Conservation (phyloP, 306 rosid genomes). For the Potentilla sterilis region DNA sequence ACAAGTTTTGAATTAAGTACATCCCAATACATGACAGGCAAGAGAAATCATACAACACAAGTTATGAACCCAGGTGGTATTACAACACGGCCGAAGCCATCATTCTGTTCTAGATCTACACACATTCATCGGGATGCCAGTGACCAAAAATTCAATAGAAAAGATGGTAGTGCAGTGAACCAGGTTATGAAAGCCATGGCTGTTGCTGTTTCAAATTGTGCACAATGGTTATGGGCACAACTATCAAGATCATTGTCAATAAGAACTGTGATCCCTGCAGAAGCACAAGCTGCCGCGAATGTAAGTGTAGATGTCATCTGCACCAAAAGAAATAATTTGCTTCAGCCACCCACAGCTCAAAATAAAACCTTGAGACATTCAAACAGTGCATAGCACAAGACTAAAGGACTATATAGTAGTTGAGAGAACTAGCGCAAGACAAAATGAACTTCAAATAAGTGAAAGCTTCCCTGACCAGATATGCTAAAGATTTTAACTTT, state of each 20-base stretch:
- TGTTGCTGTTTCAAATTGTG: conserved; percentile 77
- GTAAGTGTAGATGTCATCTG: conserved; percentile 81
- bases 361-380: background rate
- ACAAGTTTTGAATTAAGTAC: conserved; percentile 15
- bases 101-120: conserved; percentile 6
- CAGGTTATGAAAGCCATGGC: conserved; percentile 89
- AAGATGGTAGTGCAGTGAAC: conserved; percentile 76
- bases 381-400: background rate
- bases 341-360: conserved; percentile 10
- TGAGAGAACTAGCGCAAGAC: too few relatives aligned
- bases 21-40: conserved; percentile 9
- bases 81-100: conserved; percentile 4
- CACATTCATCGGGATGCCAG: conserved; percentile 53
- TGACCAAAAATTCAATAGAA: conserved; percentile 80
- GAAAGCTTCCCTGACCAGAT: background rate
- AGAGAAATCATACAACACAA: conserved; percentile 22
- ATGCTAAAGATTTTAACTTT: background rate
- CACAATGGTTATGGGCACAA: conserved; percentile 65
- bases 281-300: conserved; percentile 96
- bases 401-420: background rate
- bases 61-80: conserved; percentile 17
- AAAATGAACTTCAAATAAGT: background rate
- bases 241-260: conserved; percentile 73
- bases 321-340: conserved; percentile 16
- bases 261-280: conserved; percentile 90